phyloP scores from a whole-genome alignment of 2,329 filamentous ascomycete genomes.

The Calonectria pauciramosa region DNA sequence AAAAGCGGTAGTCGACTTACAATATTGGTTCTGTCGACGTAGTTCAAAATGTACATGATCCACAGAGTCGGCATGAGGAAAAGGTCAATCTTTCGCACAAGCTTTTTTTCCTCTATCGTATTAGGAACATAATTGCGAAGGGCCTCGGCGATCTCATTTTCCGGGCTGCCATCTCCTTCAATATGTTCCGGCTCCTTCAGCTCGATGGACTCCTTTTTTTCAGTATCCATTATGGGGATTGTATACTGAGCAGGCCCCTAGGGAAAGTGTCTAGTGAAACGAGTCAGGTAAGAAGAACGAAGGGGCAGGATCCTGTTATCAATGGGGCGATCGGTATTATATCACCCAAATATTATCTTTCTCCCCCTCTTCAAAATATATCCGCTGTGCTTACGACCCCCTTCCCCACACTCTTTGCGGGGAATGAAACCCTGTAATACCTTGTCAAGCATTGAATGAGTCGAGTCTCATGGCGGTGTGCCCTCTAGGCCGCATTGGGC shows the following conservation, averaged over 20 bases:
- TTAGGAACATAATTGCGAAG: not conserved
- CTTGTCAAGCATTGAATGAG: not conserved
- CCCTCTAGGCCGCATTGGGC: not conserved
- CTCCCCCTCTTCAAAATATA: not conserved
- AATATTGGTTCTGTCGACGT: conserved; percentile 45
- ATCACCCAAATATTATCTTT: not conserved
- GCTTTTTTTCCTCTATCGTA: conserved; percentile 48
- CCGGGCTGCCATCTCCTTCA: not conserved
- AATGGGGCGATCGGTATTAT: not conserved
- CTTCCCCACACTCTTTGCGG: not conserved
- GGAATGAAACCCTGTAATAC: not conserved
- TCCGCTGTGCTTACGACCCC: not conserved
- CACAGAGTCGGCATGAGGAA: conserved; percentile 63
- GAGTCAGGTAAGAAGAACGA: not conserved
- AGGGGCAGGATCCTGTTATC: not conserved
- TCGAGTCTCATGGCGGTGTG: not conserved
- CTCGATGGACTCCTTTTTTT: not conserved
- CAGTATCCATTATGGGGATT: not conserved
- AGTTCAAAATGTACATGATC: conserved; percentile 44
- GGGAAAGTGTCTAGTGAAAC: no score
- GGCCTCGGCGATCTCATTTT: not conserved
- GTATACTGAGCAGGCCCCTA: not conserved
- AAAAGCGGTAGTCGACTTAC: conserved; percentile 22
- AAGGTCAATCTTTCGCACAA: conserved; percentile 60
- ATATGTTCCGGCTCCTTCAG: not conserved